phyloP scores from a whole-genome alignment of 768 basidiomycete genomes.

The Pisolithus microcarpus region DNA sequence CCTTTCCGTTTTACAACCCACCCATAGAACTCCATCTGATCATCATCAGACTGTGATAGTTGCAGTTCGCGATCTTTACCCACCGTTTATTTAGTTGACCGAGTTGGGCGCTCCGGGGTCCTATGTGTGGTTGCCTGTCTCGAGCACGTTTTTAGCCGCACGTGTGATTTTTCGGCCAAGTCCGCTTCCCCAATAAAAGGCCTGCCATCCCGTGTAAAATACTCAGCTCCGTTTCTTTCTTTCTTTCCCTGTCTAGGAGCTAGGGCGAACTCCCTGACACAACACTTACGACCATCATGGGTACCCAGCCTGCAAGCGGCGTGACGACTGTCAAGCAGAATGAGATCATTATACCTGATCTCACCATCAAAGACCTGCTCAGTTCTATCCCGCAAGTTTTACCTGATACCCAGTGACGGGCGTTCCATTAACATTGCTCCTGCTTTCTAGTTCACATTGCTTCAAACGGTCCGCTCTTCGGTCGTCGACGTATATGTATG shows the following conservation, averaged over 20 bases:
- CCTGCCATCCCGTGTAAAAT: background rate
- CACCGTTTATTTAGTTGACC: background rate
- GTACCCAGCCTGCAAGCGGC: conserved; percentile 7
- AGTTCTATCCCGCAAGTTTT: conserved; percentile 69
- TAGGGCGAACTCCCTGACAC: conserved; percentile 6
- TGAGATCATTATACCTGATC: conserved; percentile 67
- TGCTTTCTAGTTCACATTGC: conserved; percentile 61
- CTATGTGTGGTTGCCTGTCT: no score
- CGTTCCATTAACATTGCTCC: background rate
- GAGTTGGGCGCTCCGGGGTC: background rate
- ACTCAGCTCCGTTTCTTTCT: background rate
- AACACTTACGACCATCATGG: conserved; percentile 16
- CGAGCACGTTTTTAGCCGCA: conserved; percentile 4
- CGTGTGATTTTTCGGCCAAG: conserved; percentile 20
- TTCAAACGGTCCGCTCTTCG: conserved; percentile 81
- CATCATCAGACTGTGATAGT: no score
- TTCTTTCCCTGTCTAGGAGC: background rate
- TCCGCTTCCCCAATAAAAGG: conserved; percentile 28
- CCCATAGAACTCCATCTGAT: no score
- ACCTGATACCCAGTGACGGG: conserved; percentile 2
- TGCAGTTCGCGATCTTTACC: no score
- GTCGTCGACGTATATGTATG: conserved; percentile 75
- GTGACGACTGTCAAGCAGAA: conserved; percentile 44
- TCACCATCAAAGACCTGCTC: conserved; percentile 82
- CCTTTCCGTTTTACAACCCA: no score